Percentiles rank a stretch among this genome's conserved stretches.
Conservation (phyloP, 148 eudicot species). For the Diospyros kaki region DNA sequence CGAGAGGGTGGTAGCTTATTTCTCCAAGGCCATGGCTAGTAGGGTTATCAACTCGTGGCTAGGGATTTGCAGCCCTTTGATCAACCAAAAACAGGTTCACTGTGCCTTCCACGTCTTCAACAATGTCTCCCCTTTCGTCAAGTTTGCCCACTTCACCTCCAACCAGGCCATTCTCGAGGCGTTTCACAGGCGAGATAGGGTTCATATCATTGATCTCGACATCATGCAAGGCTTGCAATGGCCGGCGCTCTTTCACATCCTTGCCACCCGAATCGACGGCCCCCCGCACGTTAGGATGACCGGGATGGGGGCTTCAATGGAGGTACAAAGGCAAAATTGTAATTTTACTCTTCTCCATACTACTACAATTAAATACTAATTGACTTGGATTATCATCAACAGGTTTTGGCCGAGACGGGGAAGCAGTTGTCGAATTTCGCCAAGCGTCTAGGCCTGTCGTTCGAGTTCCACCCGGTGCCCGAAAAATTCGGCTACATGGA, state of each 20-base stretch:
- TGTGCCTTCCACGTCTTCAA: constrained; percentile 83
- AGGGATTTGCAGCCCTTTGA: constrained; percentile 14
- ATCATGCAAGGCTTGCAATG: constrained; percentile 96
- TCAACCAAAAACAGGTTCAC: constrained; percentile 43
- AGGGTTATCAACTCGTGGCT: constrained; percentile 59
- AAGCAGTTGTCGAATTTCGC: constrained; percentile 80
- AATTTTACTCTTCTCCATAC: too few species aligned
- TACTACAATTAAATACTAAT: too few species aligned
- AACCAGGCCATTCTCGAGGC: constrained; percentile 98
- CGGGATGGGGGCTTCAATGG: constrained; percentile 68
- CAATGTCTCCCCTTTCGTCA: constrained; percentile 83
- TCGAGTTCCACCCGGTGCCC: constrained; percentile 71
- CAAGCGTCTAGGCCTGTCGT: constrained; percentile 69
- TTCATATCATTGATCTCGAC: constrained; percentile 88
- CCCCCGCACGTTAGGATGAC: constrained; percentile 77
- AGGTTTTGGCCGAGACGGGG: constrained; percentile 72
- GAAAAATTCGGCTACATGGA: constrained; percentile 81
- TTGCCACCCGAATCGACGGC: constrained; percentile 84
- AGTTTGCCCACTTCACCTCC: constrained; percentile 91
- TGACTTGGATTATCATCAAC: too few species aligned
- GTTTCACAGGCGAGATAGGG: constrained; percentile 69
- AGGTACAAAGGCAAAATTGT: constrained; percentile 3
- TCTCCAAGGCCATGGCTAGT: constrained; percentile 95
- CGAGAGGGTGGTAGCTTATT: constrained; percentile 87
- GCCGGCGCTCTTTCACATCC: constrained; percentile 87